A percentile compares a stretch with the other conserved stretches of the same genome.
phyloP scores from a whole-genome alignment of 495 filamentous ascomycete genomes.

The Cercophora sp. region DNA sequence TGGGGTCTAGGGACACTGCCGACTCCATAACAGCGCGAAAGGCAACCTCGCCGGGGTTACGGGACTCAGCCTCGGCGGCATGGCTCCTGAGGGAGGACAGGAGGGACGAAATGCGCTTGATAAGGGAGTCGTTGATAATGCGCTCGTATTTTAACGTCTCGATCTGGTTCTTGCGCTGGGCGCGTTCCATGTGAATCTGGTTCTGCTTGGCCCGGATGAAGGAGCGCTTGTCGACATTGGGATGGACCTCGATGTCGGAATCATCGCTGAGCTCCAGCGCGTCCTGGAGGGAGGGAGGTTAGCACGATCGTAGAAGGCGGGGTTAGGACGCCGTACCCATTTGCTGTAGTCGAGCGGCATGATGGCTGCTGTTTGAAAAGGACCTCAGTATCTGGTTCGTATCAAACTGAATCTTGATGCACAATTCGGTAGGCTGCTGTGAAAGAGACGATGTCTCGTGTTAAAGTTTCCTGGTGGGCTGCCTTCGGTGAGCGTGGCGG shows the following conservation, averaged over 20 bases:
- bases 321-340: constrained; percentile 61
- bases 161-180: constrained; percentile 80
- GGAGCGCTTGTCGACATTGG: constrained; percentile 96
- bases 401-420: too few relatives aligned
- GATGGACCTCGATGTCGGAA: constrained; percentile 96
- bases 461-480: too few relatives aligned
- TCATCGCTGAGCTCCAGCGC: constrained; percentile 94
- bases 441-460: too few relatives aligned
- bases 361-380: constrained; percentile 22
- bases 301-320: neutral
- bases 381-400: too few relatives aligned
- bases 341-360: constrained; percentile 97
- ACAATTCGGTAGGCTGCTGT: too few relatives aligned
- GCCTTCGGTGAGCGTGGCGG: neutral
- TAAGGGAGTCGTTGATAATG: constrained; percentile 84
- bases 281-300: constrained; percentile 48
- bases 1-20: constrained; percentile 51
- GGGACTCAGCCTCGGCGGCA: constrained; percentile 57
- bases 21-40: constrained; percentile 84
- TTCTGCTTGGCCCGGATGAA: constrained; percentile 98
- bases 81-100: constrained; percentile 65
- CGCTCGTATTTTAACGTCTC: constrained; percentile 89
- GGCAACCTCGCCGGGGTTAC: constrained; percentile 71
- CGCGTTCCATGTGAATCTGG: constrained; percentile 88
- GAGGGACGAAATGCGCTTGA: constrained; percentile 75